Percentiles rank a stretch among this genome's conserved stretches.
Conservation (phyloP, 1,284 basidiomycete species). For the Caloboletus inedulis region DNA sequence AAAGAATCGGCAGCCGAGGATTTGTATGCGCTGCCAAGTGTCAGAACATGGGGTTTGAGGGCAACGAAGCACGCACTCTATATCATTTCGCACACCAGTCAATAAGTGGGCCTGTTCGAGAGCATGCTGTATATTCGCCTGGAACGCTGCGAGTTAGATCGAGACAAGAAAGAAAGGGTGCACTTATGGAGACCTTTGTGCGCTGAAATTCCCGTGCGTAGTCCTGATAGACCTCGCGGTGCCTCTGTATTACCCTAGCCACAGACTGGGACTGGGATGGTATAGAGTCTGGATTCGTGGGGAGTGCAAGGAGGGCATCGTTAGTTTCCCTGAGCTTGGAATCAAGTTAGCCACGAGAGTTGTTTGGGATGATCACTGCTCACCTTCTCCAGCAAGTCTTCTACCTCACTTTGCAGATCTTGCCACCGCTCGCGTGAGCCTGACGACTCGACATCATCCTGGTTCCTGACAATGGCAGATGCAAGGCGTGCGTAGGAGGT, state of each 20-base stretch:
- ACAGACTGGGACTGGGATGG: conserved; percentile 82
- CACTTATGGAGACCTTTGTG: conserved; percentile 62
- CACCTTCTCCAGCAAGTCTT: conserved; percentile 86
- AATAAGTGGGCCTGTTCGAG: conserved; percentile 86
- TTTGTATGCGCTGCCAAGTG: conserved; percentile 70
- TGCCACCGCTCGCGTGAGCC: conserved; percentile 69
- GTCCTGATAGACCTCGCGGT: conserved; percentile 88
- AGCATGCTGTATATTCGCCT: conserved; percentile 82
- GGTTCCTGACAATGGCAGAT: conserved; percentile 62
- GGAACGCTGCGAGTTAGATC: conserved; percentile 5
- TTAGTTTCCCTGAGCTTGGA: conserved; percentile 82
- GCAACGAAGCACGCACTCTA: conserved; percentile 63
- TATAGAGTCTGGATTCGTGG: conserved; percentile 63
- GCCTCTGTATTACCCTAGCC: conserved; percentile 85
- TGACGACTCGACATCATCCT: conserved; percentile 67
- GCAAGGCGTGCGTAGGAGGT: conserved; percentile 87
- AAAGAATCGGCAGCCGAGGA: conserved; percentile 85
- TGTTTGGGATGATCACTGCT: conserved; percentile 18
- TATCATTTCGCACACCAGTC: conserved; percentile 92
- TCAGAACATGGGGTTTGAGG: not conserved
- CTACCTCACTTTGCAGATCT: conserved; percentile 84
- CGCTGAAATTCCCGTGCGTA: conserved; percentile 80
- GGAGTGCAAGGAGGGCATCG: conserved; percentile 65
- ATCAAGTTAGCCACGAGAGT: conserved; percentile 12
- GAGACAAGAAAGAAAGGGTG: not conserved